Evolutionary conservation across 23 red algal genomes (phyloP).

Genomic region (Gracilaria gracilis): DNA sequence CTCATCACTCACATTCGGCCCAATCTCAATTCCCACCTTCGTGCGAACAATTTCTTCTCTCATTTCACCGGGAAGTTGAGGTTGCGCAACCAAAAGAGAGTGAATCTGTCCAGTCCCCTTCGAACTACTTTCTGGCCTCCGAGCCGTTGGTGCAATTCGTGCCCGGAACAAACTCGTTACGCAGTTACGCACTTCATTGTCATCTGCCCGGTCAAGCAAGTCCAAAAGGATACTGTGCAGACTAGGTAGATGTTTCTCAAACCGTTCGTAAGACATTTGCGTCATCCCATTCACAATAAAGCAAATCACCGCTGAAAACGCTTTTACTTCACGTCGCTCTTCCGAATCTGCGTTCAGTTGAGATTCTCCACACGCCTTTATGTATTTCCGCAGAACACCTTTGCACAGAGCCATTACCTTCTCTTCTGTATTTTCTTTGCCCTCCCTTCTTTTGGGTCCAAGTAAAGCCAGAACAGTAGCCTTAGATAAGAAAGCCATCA

Average conservation of each 20-base stretch:
- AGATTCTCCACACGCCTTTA: conserved; percentile 51
- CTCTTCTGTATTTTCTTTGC: conserved; percentile 53
- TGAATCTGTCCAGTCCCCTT: too few species aligned
- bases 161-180: conserved; percentile 57
- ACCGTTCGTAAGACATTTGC: too few species aligned
- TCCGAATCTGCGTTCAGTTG: conserved; percentile 55
- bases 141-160: not conserved
- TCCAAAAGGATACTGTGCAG: conserved; percentile 67
- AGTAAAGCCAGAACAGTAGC: conserved; percentile 83
- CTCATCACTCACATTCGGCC: conserved; percentile 17
- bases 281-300: too few species aligned
- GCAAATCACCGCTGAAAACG: too few species aligned
- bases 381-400: conserved; percentile 58
- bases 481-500: conserved; percentile 78
- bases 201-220: conserved; percentile 63
- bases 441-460: conserved; percentile 46
- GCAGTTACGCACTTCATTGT: conserved; percentile 67
- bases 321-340: too few species aligned
- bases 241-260: too few species aligned
- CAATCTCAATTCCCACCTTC: too few species aligned
- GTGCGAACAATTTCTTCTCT: too few species aligned
- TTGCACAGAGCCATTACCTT: conserved; percentile 64
- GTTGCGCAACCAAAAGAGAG: too few species aligned
- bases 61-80: too few species aligned
- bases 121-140: too few species aligned